These are phyloP conservation scores for Diplodia scrobiculata DNA, from an alignment of 2,329 filamentous ascomycete genomes.

Conservation along the genomic window DNA sequence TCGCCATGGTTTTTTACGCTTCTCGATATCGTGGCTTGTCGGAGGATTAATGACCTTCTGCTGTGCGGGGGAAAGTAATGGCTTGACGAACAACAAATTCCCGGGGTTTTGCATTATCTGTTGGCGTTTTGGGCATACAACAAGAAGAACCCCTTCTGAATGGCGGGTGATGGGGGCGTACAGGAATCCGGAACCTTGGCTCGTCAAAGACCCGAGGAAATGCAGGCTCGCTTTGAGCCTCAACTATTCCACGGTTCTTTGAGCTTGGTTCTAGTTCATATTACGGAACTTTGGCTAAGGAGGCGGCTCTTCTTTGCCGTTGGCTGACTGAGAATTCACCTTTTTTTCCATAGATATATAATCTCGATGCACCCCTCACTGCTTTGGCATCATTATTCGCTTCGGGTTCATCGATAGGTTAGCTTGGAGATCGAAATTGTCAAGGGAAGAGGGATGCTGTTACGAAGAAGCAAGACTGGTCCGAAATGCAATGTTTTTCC, in stretches of 20 bases:
- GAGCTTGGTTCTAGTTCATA: conserved; percentile 9
- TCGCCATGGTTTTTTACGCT: conserved; percentile 7
- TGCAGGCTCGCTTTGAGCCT: not conserved
- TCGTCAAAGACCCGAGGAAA: not conserved
- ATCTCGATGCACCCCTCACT: not conserved
- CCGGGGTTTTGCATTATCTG: conserved; percentile 7
- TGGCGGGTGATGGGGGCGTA: not conserved
- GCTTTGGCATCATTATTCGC: not conserved
- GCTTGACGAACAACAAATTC: conserved; percentile 18
- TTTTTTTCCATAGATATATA: conserved; percentile 15
- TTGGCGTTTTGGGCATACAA: conserved; percentile 15
- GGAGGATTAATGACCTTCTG: conserved; percentile 27
- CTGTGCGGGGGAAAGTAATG: conserved; percentile 20
- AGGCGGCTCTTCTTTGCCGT: not conserved
- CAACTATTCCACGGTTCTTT: not conserved
- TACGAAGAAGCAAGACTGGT: not conserved
- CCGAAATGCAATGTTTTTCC: not conserved
- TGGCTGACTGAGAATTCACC: not conserved
- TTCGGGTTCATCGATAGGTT: not conserved
- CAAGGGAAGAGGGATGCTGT: not conserved
- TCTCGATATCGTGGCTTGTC: conserved; percentile 9
- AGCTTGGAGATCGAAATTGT: not conserved
- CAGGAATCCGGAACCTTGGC: conserved; percentile 3
- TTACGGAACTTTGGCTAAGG: not conserved
- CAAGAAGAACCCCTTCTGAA: not conserved